Conservation (phyloP, 305 asterid genomes). For the Fraxinus nigra region DNA sequence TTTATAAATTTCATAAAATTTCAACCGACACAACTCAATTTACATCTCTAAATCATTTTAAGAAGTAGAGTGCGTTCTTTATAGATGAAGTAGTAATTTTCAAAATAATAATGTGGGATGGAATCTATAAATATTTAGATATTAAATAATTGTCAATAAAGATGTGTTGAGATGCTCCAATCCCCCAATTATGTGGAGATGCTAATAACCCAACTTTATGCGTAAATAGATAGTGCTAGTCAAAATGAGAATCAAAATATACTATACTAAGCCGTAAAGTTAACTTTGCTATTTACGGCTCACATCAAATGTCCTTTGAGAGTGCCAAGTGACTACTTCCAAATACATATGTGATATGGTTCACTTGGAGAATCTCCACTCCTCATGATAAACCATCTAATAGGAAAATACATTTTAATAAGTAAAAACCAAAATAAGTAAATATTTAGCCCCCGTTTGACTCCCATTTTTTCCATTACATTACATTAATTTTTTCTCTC, state of each 20-base stretch:
- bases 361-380: background rate
- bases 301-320: background rate
- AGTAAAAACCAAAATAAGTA: too few species aligned
- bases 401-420: background rate
- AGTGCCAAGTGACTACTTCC: background rate
- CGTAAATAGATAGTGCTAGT: background rate
- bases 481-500: too few species aligned
- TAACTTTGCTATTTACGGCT: background rate
- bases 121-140: background rate
- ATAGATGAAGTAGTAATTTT: background rate
- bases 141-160: background rate
- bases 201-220: background rate
- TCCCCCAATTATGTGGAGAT: background rate
- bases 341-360: background rate
- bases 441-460: too few species aligned
- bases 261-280: background rate
- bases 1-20: too few species aligned
- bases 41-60: background rate
- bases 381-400: background rate
- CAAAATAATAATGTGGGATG: background rate
- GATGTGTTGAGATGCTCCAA: background rate
- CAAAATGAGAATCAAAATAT: background rate
- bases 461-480: too few species aligned
- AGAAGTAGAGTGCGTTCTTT: background rate
- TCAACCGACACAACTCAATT: background rate